Evolutionary conservation across 2,329 filamentous ascomycete genomes (phyloP).

Genomic region (Claviceps digitariae): DNA sequence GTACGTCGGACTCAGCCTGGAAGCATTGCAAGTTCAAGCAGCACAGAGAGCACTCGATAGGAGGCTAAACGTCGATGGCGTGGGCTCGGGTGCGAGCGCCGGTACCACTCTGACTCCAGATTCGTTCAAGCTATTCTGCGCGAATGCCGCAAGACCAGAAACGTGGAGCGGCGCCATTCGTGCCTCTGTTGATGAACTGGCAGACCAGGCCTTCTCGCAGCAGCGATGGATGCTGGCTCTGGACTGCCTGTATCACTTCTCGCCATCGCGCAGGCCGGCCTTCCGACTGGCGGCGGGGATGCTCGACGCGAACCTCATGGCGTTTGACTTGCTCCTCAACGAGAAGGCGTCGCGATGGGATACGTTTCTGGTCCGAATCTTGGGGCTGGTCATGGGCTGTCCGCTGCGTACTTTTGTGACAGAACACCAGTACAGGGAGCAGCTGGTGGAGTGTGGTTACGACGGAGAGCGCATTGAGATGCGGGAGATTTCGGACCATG

Average conservation of each 20-base stretch:
- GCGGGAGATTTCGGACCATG: constrained; percentile 36
- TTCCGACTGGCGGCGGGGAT: constrained; percentile 26
- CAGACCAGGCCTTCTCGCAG: constrained; percentile 14
- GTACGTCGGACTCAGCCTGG: constrained; percentile 41
- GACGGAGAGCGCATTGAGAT: constrained; percentile 25
- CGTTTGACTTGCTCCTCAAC: constrained; percentile 37
- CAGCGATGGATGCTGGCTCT: constrained; percentile 40
- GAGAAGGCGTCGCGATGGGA: constrained; percentile 16
- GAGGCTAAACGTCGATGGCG: constrained; percentile 10
- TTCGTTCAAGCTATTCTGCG: constrained; percentile 28
- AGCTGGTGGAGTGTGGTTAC: constrained; percentile 36
- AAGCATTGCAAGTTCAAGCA: constrained; percentile 27
- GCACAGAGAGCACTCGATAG: constrained; percentile 19
- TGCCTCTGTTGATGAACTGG: constrained; percentile 15
- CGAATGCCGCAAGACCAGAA: constrained; percentile 33
- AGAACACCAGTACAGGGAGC: constrained; percentile 26
- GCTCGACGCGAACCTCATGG: constrained; percentile 36
- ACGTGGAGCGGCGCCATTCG: constrained; percentile 22
- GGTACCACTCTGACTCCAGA: not conserved
- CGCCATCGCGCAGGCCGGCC: constrained; percentile 33
- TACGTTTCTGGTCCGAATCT: constrained; percentile 21
- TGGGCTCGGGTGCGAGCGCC: too few species aligned
- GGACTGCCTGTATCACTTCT: constrained; percentile 44
- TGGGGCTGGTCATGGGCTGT: constrained; percentile 33
- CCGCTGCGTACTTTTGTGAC: constrained; percentile 37